Conservation (phyloP, 75 land plant genomes). For the Adiantum capillusveneris region DNA sequence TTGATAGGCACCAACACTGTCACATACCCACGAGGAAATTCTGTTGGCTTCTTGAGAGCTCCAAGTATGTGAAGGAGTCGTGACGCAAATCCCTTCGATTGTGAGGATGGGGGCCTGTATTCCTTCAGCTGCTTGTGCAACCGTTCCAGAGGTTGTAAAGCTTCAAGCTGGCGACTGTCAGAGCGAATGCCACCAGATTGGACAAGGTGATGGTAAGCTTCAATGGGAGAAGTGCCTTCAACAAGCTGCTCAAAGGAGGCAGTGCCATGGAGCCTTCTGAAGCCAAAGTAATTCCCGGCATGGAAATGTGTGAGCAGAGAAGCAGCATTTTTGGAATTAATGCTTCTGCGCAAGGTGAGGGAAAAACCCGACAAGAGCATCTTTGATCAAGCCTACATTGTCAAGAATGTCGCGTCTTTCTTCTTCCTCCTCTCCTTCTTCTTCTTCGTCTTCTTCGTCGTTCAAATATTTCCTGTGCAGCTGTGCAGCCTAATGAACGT, state of each 20-base stretch:
- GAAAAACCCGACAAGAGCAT: too few relatives aligned
- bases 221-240: constrained; percentile 21
- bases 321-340: too few relatives aligned
- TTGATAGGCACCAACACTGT: too few relatives aligned
- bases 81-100: constrained; percentile 8
- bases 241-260: constrained; percentile 19
- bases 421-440: too few relatives aligned
- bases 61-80: constrained; percentile 2
- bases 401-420: too few relatives aligned
- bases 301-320: too few relatives aligned
- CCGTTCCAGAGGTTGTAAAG: constrained; percentile 30
- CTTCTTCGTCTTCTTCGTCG: too few relatives aligned
- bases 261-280: background rate
- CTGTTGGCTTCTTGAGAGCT: background rate
- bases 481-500: too few relatives aligned
- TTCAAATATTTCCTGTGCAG: too few relatives aligned
- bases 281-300: background rate
- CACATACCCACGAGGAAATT: background rate
- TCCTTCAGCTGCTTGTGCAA: constrained; percentile 26
- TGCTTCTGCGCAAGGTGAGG: too few relatives aligned
- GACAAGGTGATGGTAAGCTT: constrained; percentile 31
- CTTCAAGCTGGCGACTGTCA: constrained; percentile 24
- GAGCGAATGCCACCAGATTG: constrained; percentile 21
- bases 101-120: constrained; percentile 6
- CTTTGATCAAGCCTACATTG: too few relatives aligned